phyloP scores from a whole-genome alignment of 108 stramenopile genomes.

The Epithemia pelagica region DNA sequence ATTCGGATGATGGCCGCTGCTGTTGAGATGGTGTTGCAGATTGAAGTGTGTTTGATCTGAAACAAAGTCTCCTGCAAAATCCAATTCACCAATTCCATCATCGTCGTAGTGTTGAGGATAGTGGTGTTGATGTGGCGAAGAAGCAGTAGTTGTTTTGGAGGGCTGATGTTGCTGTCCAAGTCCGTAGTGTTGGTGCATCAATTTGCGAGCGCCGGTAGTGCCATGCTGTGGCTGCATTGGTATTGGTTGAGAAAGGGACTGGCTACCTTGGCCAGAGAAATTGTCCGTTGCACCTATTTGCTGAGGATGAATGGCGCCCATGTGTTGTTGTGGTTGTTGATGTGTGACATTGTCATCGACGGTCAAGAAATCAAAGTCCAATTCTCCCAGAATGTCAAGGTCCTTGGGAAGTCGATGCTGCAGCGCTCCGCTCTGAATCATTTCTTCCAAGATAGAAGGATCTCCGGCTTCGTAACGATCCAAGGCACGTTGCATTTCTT shows the following conservation, averaged over 20 bases:
- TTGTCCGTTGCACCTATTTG: background rate
- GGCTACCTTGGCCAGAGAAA: too few species aligned
- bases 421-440: constrained; percentile 60
- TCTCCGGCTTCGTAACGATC: constrained; percentile 87
- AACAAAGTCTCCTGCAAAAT: constrained; percentile 58
- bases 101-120: background rate
- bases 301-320: background rate
- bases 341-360: constrained; percentile 30
- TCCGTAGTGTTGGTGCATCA: background rate
- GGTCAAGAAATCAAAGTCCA: constrained; percentile 78
- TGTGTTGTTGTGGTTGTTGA: background rate
- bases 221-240: background rate
- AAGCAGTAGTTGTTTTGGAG: background rate
- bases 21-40: background rate
- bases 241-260: background rate
- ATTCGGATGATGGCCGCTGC: background rate
- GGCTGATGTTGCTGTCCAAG: background rate
- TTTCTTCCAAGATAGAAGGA: constrained; percentile 52
- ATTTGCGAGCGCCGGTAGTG: background rate
- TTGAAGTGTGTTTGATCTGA: constrained; percentile 11
- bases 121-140: background rate
- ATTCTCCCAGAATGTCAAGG: constrained; percentile 77
- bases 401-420: constrained; percentile 39
- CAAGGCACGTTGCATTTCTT: constrained; percentile 71
- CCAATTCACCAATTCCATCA: constrained; percentile 77